Base-by-base conservation (phyloP, 345 rosid species). In the Acer yangbiense region DNA sequence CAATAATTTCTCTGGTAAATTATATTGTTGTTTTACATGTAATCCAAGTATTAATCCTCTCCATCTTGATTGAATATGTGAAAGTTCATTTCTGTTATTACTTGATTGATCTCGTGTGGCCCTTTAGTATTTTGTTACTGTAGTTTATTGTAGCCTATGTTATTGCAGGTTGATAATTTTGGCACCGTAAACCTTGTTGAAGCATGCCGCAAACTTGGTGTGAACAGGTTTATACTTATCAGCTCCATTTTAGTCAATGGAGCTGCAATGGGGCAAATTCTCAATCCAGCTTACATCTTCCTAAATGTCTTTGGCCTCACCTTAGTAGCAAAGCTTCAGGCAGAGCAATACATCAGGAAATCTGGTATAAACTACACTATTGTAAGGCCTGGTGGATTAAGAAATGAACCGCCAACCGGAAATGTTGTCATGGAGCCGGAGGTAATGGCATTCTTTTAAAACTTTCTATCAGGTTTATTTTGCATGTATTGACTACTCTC, bases 241-340 rank as follows among this genome's bases (percentile, higher is more conserved):
- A 93, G 95, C 88, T 95, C 98, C 41, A 92, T 95, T 76, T 83
- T 95, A 81, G 98, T 95, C 60, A 93, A 95, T 44, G 95, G 98
- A 82, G 98, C 98, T 50, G 95, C 98, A 73, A 91, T 93, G 97
- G 98, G 98, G 54, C 98, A 95, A 84, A 79, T 95, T 65, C 76
- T 93, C 1, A 95, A 95, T 88, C 98, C 97, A 0, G 98, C 98
- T 77, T 93, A 91, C 85, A 80, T 95, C 74, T 93, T 95, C 73
- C 93, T 95, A 72, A 95, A 93, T 71, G 83, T 95, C 69, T 89
- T 92, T 54, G 97, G 98, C 61, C 87, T 95, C 61, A 92, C 94
- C 86, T 86, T 95, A 61, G 61, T 93, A 25, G 98, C 98, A 0
- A 95, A 95, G 92, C 98, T 93, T 80, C 97, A 95, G 81, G 98